Percentiles rank a stretch among this genome's conserved stretches.
These are phyloP conservation scores for Meira nashicola DNA, from an alignment of 1,284 basidiomycete genomes.

Conservation along the genomic window DNA sequence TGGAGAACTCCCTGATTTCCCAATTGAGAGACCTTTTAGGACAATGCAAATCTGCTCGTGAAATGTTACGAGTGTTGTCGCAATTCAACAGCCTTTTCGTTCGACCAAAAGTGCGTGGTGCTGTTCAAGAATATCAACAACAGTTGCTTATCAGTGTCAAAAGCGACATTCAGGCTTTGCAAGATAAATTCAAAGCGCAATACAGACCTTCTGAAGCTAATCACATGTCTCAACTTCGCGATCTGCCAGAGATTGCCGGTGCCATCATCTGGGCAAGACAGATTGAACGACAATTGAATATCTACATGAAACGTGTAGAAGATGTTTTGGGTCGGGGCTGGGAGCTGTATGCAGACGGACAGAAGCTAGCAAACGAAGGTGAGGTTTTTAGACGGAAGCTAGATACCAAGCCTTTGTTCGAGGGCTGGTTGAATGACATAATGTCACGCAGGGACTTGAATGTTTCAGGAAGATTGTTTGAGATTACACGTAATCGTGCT, in stretches of 20 bases:
- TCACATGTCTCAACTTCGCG: conserved; percentile 96
- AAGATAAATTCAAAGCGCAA: conserved; percentile 77
- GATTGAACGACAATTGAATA: conserved; percentile 90
- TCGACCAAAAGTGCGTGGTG: conserved; percentile 77
- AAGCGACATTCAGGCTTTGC: conserved; percentile 89
- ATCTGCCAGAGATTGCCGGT: conserved; percentile 91
- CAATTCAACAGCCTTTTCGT: conserved; percentile 98
- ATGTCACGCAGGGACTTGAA: conserved; percentile 72
- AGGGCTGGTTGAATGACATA: conserved; percentile 95
- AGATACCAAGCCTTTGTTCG: conserved; percentile 85
- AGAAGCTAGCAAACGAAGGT: conserved; percentile 87
- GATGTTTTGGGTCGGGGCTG: conserved; percentile 97
- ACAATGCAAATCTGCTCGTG: conserved; percentile 93
- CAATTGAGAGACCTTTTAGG: conserved; percentile 83
- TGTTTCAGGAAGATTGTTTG: conserved; percentile 90
- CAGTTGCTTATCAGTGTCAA: conserved; percentile 66
- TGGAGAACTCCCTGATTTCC: conserved; percentile 98
- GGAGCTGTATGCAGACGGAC: conserved; percentile 98
- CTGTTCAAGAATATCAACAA: conserved; percentile 98
- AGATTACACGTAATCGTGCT: conserved; percentile 73
- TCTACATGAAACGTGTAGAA: conserved; percentile 99
- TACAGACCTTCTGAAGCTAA: conserved; percentile 92
- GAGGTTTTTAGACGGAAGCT: conserved; percentile 90
- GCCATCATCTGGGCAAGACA: conserved; percentile 98
- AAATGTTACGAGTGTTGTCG: conserved; percentile 98